Conservation (phyloP, 192 early-diverging fungal genomes). For the Coemansia sp. region DNA sequence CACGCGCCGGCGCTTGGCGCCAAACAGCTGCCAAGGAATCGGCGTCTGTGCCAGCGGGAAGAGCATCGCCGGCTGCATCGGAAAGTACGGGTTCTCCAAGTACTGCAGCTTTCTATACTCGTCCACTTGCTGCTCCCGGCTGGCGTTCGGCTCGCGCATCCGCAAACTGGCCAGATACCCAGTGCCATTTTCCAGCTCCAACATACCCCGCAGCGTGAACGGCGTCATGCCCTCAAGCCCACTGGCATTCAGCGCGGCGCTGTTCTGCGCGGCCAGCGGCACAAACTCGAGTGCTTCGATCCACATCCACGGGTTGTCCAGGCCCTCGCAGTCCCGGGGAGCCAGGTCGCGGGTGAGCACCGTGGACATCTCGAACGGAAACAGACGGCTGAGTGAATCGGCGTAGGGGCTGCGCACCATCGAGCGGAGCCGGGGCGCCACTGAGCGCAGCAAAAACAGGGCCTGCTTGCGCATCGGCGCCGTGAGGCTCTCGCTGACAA, state of each 20-base stretch:
- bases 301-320: conserved; percentile 46
- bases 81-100: conserved; percentile 45
- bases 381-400: conserved; percentile 26
- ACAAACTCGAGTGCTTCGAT: conserved; percentile 40
- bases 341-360: conserved; percentile 20
- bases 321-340: not conserved
- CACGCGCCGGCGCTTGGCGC: conserved; percentile 31
- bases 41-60: conserved; percentile 38
- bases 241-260: not conserved
- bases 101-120: conserved; percentile 16
- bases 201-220: conserved; percentile 39
- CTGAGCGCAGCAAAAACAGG: conserved; percentile 18
- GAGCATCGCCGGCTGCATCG: conserved; percentile 34
- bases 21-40: conserved; percentile 34
- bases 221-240: conserved; percentile 49
- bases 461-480: conserved; percentile 35
- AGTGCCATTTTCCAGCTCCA: conserved; percentile 23
- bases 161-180: conserved; percentile 24
- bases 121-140: not conserved
- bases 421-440: conserved; percentile 15
- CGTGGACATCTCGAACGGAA: conserved; percentile 36
- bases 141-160: not conserved
- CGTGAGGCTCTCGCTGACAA: conserved; percentile 36
- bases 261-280: conserved; percentile 13
- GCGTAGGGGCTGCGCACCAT: conserved; percentile 1